These are phyloP conservation scores for Fusarium falciforme DNA, from an alignment of 2,329 filamentous ascomycete species.

Conservation along the genomic window DNA sequence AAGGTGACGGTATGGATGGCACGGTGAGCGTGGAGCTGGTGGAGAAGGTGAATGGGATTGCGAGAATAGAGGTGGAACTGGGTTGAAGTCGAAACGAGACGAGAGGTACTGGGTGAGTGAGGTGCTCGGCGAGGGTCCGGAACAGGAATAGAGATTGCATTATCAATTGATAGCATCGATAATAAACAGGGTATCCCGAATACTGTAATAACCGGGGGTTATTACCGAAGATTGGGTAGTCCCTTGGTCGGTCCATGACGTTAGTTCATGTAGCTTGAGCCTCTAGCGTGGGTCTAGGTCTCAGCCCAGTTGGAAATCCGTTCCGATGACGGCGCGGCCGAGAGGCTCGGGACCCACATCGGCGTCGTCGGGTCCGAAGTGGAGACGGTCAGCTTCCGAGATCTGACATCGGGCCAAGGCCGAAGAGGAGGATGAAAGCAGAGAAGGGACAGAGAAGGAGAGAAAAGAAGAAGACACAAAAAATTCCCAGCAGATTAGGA, in stretches of 20 bases:
- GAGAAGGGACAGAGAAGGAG: neutral
- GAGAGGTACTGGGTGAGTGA: neutral
- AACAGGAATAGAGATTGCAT: constrained; percentile 23
- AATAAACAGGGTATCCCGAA: constrained; percentile 26
- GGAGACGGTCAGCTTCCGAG: neutral
- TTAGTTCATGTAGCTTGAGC: constrained; percentile 29
- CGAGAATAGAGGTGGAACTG: constrained; percentile 54
- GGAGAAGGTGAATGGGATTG: constrained; percentile 51
- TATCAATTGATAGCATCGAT: constrained; percentile 33
- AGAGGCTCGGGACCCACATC: constrained; percentile 23
- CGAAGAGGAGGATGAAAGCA: neutral
- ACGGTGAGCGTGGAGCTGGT: constrained; percentile 47
- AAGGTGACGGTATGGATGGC: constrained; percentile 33
- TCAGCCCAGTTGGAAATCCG: constrained; percentile 26
- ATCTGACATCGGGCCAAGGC: neutral
- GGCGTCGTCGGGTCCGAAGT: constrained; percentile 35
- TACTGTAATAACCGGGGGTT: constrained; percentile 30
- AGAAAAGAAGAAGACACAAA: neutral
- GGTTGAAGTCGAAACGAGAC: constrained; percentile 21
- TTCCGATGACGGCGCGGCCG: constrained; percentile 39
- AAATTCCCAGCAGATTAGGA: constrained; percentile 1
- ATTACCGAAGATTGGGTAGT: constrained; percentile 36
- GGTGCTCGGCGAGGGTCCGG: constrained; percentile 21
- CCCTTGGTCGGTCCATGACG: constrained; percentile 27
- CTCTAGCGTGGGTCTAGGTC: constrained; percentile 16